Conservation (phyloP, 257 asterid species). For the Solanum virginianum region DNA sequence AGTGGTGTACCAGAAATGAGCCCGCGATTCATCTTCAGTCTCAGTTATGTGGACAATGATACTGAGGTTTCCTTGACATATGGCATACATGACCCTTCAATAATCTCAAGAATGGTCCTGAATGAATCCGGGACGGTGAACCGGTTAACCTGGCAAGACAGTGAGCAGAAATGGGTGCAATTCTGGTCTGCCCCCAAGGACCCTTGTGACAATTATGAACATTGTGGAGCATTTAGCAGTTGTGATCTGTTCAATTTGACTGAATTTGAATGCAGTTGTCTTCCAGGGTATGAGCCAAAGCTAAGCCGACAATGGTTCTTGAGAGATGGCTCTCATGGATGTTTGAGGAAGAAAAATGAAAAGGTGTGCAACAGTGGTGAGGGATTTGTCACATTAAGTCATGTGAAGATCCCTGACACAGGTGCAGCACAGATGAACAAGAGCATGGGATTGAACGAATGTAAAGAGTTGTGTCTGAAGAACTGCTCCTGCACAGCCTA, state of each 20-base stretch:
- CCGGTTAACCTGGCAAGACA: conserved; percentile 15
- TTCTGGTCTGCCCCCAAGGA: conserved; percentile 18
- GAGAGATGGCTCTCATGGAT: conserved; percentile 18
- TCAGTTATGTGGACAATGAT: conserved; percentile 10
- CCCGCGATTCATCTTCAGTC: conserved; percentile 10
- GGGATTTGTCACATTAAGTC: conserved; percentile 6
- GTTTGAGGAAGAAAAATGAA: conserved; percentile 12
- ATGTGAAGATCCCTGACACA: conserved; percentile 18
- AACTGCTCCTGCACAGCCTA: conserved; percentile 26
- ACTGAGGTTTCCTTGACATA: conserved; percentile 15
- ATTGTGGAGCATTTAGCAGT: conserved; percentile 9
- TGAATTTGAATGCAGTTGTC: conserved; percentile 20
- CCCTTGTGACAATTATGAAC: conserved; percentile 13
- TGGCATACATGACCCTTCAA: conserved; percentile 2
- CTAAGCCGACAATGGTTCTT: conserved; percentile 17
- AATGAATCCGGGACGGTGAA: conserved; percentile 20
- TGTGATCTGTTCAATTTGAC: conserved; percentile 8
- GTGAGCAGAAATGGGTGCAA: conserved; percentile 10
- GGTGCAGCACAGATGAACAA: background rate
- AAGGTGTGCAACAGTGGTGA: conserved; percentile 7
- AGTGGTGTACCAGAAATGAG: conserved; percentile 33
- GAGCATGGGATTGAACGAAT: conserved; percentile 10
- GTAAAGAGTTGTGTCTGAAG: conserved; percentile 12
- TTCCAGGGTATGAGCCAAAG: conserved; percentile 24
- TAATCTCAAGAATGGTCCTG: conserved; percentile 16